Evolutionary conservation across 495 filamentous ascomycete genomes (phyloP).

Genomic region (Aspergillus incahuasiensis): DNA sequence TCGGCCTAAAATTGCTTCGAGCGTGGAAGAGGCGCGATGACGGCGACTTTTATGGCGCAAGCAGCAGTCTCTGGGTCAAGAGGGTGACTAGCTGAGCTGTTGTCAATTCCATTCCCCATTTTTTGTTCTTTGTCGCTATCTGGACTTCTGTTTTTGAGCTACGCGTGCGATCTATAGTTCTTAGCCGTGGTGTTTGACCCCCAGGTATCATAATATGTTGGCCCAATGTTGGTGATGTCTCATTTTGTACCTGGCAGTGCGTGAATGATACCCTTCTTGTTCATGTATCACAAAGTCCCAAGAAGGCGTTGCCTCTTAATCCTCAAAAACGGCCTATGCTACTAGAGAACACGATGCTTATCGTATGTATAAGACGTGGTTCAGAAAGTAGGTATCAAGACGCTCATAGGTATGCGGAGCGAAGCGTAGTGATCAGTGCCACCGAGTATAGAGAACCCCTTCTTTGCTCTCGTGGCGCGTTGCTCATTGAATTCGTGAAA

Average conservation of each 20-base stretch:
- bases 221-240: background rate
- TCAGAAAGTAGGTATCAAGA: slow-evolving; percentile 1
- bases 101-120: background rate
- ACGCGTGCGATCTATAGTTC: background rate
- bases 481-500: slow-evolving; percentile 34
- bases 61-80: slow-evolving; percentile 77
- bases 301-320: background rate
- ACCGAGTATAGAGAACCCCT: slow-evolving; percentile 10
- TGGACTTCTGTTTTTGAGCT: background rate
- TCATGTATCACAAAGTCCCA: background rate
- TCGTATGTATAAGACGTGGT: slow-evolving; percentile 7
- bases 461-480: slow-evolving; percentile 20
- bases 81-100: slow-evolving; percentile 51
- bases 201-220: background rate
- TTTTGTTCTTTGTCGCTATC: background rate
- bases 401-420: slow-evolving; percentile 12
- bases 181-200: background rate
- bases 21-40: slow-evolving; percentile 76
- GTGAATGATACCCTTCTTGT: slow-evolving; percentile 19
- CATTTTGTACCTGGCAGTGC: slow-evolving; percentile 6
- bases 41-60: slow-evolving; percentile 62
- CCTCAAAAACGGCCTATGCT: background rate
- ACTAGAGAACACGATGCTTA: background rate
- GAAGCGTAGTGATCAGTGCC: slow-evolving; percentile 14
- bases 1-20: slow-evolving; percentile 75